Conservation (phyloP, 331 rosid species). For the Pyracantha coccinea region DNA sequence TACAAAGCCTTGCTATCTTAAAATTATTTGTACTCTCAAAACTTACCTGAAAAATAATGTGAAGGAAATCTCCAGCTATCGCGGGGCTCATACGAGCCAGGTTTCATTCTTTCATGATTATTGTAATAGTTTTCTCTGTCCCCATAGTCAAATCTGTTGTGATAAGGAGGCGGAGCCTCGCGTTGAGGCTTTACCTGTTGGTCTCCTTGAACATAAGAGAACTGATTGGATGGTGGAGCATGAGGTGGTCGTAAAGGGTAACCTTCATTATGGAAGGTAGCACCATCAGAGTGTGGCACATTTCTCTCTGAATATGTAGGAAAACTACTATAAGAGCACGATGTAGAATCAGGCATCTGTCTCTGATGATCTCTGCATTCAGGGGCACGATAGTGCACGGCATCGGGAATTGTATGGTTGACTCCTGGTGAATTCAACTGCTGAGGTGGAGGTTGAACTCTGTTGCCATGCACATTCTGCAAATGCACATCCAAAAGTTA, state of each 20-base stretch:
- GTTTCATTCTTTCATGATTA: slow-evolving; percentile 82
- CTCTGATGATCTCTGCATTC: slow-evolving; percentile 59
- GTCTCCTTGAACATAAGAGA: slow-evolving; percentile 64
- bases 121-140: slow-evolving; percentile 68
- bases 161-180: slow-evolving; percentile 55
- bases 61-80: slow-evolving; percentile 68
- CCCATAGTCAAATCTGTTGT: slow-evolving; percentile 58
- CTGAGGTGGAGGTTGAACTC: slow-evolving; percentile 35
- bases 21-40: neutral
- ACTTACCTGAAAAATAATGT: slow-evolving; percentile 54
- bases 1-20: neutral
- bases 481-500: slow-evolving; percentile 15
- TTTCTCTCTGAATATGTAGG: slow-evolving; percentile 39
- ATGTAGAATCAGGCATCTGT: slow-evolving; percentile 45
- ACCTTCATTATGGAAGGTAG: slow-evolving; percentile 37
- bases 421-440: slow-evolving; percentile 44
- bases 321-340: slow-evolving; percentile 40
- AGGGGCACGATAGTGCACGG: slow-evolving; percentile 33
- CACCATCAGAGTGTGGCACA: slow-evolving; percentile 37
- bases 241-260: slow-evolving; percentile 66
- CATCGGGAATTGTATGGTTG: slow-evolving; percentile 45
- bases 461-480: slow-evolving; percentile 45
- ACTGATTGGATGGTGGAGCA: slow-evolving; percentile 65
- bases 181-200: slow-evolving; percentile 49
- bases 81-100: slow-evolving; percentile 47